Base-by-base conservation (phyloP, 2,329 filamentous ascomycete species). In the Xylariales sp. region DNA sequence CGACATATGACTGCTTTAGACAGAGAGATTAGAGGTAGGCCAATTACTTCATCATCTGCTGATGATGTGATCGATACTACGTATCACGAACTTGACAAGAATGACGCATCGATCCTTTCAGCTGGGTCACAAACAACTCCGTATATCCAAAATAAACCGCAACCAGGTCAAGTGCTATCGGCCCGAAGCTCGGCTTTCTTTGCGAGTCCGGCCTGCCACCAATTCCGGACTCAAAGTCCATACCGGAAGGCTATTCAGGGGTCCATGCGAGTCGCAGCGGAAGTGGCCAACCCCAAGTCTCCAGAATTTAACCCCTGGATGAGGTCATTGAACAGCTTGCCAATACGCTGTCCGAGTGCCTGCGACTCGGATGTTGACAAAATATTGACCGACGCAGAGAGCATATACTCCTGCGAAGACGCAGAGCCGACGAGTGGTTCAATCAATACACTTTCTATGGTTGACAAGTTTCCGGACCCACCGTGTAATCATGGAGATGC, bases 161-260 rank as follows among this genome's bases (percentile, higher is more conserved):
- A n/a, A 16, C 46, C 50, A 2, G 45, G 50, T 2, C 62, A 54
- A 31, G 50, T 59, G 0, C 45, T 70, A 5, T 65, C 64, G 0
- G 61, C 70, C 37, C 62, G 67, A 16, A 69, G 64, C 44, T 73
- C 72, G 1, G 68, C 66, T 0, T 74, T 76, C 48, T 76, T 76
- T 48, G 71, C 68, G 1, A 78, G 74, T 32, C 70, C 71, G 2
- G 59, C 65, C 2, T 68, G 66, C 12, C 70, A 75, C 45, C 57
- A 78, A 1, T 77, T 79, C 45, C 66, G 74, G 20, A 73, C 73
- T 1, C 61, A 67, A 19, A 81, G 76, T 40, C 75, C 76, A 1
- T 82, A 74, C 48, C 70, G 76, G 3, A 70, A 70, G 19, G 71
- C 70, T 3, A 51, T 81, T 22, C 68, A 64, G 32, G 65, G 68